Evolutionary conservation across 768 basidiomycete species (phyloP), one percentile per base, ranked within the genome.

Genomic region (Trametes meyenii): DNA sequence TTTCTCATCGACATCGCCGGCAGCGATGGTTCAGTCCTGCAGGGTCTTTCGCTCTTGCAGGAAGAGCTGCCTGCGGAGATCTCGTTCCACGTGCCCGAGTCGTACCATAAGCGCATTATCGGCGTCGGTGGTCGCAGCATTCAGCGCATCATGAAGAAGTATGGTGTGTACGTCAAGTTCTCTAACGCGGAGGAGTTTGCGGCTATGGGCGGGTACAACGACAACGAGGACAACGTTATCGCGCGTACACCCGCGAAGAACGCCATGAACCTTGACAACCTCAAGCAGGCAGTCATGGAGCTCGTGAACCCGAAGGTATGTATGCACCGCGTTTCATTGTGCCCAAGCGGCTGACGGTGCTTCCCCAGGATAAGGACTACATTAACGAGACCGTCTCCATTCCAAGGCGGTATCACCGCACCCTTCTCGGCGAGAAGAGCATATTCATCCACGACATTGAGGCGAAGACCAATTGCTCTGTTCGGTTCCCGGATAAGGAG

Each of bases 121-220:
- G 96, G 96, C 62, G 96, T 98, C 38, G 96, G 94, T 36, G 96
- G 96, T 29, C 88, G 95, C 70, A 98, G 94, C 75, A 98, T 99
- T 61, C 96, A 98, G 75, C 86, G 94, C 61, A 98, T 99, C 76
- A 99, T 99, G 96, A 98, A 98, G 80, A 94, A 96, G 73, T 97
- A 90, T 66, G 96, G 96, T n/a, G 96, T 98, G 21, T 98, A 98
- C 76, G 96, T 99, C 75, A 98, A 98, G 76, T 99, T 98, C 70
- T 94, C 93, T 23, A 98, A 98, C 73, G 94, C 94, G 12, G 96
- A 98, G 68, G 96, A 98, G 73, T 97, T 96, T 74, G 94, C 94
- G 39, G 86, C 90, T 13, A 82, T 96, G 65, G 96, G 96, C 26
- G 96, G 96, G 5, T 96, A 96, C 73, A 87, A 90, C 69, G 95